Base-by-base conservation (phyloP, 768 basidiomycete species). In the Pisolithus microcarpus region DNA sequence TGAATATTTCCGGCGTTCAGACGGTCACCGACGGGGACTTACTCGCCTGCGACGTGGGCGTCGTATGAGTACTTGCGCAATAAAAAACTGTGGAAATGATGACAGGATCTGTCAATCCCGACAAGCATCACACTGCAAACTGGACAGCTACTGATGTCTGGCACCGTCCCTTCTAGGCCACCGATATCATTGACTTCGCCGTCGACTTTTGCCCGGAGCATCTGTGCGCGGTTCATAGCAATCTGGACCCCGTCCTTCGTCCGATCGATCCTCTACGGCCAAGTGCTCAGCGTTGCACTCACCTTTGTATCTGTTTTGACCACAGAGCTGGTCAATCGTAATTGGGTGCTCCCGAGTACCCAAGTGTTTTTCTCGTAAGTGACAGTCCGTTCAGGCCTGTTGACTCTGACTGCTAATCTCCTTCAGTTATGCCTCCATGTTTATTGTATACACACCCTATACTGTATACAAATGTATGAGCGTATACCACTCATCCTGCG, bases 391-490 rank as follows among this genome's bases (percentile, higher is more conserved):
- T 24, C 7, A 21, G 24, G 11, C 6, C 4, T 43, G 21, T 42
- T 19, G 11, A 46, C 19, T 6, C 6, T 38, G 37, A 8, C 9
- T 21, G 21, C 19, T 19, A n/a, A 37, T 18, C 6, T 38, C 43
- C 10, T 24, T 16, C 55, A 88, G 86, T 58, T 89, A 91, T 67
- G 79, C 87, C 59, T 72, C 82, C 8, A 62, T 91, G 43, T 85
- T 82, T 63, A 49, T 75, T 18, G 71, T 81, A 48, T 91, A 87
- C 63, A 87, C 87, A 19, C 87, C 87, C 0, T 88, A 86, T 73
- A 91, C 87, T 34, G 84, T 90, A 47, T 88, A 87, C 64, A 74
- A 79, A 69, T 90, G 85, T 87, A 58, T 42, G 84, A 64, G 5
- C 7, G 16, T 38, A 18, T 39, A 11, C 43, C 26, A 15, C 19